Conservation (phyloP, 2,329 filamentous ascomycete genomes). For the Ambrosiella xylebori region DNA sequence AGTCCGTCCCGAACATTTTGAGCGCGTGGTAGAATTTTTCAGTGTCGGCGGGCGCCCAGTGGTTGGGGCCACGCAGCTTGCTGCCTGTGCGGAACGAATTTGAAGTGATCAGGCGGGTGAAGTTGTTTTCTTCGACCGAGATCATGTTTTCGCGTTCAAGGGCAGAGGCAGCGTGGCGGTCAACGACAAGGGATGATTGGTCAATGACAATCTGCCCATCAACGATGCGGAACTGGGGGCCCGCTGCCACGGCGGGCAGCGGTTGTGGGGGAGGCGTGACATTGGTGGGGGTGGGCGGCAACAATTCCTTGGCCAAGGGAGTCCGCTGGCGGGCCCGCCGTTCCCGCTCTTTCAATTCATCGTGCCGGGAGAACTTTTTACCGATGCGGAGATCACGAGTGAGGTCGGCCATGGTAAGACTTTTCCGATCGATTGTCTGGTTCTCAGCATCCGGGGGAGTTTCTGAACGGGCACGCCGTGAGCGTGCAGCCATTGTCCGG, state of each 20-base stretch:
- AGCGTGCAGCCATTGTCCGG: constrained; percentile 11
- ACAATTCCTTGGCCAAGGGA: constrained; percentile 23
- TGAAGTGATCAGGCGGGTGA: constrained; percentile 53
- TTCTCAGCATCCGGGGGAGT: constrained; percentile 49
- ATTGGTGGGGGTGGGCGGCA: constrained; percentile 1
- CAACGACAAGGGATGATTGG: constrained; percentile 47
- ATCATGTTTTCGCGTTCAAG: constrained; percentile 37
- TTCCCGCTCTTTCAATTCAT: constrained; percentile 53
- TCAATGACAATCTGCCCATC: constrained; percentile 59
- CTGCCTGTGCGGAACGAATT: constrained; percentile 45
- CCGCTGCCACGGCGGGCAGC: constrained; percentile 19
- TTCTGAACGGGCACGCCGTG: constrained; percentile 26
- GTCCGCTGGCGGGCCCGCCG: constrained; percentile 24
- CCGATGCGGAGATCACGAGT: constrained; percentile 53
- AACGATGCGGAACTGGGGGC: constrained; percentile 44
- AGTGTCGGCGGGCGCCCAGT: constrained; percentile 56
- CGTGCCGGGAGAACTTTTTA: constrained; percentile 57
- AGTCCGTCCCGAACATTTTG: constrained; percentile 65
- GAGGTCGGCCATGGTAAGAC: constrained; percentile 55
- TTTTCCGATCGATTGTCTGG: constrained; percentile 45
- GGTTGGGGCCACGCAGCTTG: constrained; percentile 44
- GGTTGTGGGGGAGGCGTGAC: not conserved
- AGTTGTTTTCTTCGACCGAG: constrained; percentile 60
- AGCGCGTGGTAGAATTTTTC: constrained; percentile 62
- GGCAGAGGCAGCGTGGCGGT: constrained; percentile 47